These are phyloP conservation scores for Andrographis paniculata DNA, from an alignment of 305 asterid species.

Conservation along the genomic window DNA sequence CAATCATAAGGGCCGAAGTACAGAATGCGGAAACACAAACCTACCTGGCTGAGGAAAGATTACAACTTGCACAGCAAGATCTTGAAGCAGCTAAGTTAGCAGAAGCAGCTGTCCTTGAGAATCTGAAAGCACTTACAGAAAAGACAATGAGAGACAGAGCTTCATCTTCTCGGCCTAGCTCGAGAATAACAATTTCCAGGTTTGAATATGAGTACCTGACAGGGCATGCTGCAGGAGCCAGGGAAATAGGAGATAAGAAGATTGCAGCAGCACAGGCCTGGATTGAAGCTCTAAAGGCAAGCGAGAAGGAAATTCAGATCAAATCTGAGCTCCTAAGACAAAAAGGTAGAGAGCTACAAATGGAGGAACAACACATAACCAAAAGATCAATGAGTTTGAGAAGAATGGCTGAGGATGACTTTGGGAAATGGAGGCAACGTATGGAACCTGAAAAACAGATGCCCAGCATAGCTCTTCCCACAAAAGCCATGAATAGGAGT, in stretches of 20 bases:
- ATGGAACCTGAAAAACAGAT: constrained; percentile 26
- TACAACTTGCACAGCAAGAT: constrained; percentile 49
- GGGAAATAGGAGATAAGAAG: constrained; percentile 72
- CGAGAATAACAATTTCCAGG: constrained; percentile 50
- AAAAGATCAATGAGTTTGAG: constrained; percentile 29
- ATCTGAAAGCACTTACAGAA: constrained; percentile 42
- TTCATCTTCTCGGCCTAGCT: constrained; percentile 37
- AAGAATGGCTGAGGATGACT: constrained; percentile 28
- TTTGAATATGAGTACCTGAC: constrained; percentile 73
- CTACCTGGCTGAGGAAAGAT: constrained; percentile 45
- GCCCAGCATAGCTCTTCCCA: constrained; percentile 19
- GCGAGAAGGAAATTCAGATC: constrained; percentile 59
- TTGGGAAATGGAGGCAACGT: constrained; percentile 37
- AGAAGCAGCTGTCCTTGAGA: constrained; percentile 54
- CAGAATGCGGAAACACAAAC: constrained; percentile 46
- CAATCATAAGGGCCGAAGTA: constrained; percentile 33
- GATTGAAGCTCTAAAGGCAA: constrained; percentile 75
- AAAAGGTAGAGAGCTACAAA: constrained; percentile 42
- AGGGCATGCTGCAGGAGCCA: constrained; percentile 62
- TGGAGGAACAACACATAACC: constrained; percentile 35
- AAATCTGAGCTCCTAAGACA: constrained; percentile 43
- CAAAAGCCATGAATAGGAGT: constrained; percentile 34
- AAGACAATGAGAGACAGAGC: constrained; percentile 49
- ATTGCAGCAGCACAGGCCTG: constrained; percentile 84
- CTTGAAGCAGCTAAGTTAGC: constrained; percentile 55